Base-by-base conservation (phyloP, 1,139 yeast species). In the Blastobotrys persicus region DNA sequence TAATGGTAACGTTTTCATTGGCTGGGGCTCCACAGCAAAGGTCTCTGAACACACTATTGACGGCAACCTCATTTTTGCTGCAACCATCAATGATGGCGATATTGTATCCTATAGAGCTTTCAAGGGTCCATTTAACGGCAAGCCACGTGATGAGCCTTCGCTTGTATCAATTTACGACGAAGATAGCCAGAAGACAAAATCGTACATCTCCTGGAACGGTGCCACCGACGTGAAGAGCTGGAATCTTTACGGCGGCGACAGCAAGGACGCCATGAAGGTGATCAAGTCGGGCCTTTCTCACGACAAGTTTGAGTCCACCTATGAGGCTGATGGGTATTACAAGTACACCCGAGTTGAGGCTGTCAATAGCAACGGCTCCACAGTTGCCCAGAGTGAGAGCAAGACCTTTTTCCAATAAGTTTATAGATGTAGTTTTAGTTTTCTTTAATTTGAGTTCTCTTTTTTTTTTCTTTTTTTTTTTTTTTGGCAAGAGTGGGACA, bases 11-110 rank as follows among this genome's bases (percentile, higher is more conserved):
- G 73, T 68, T 17, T 49, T 72, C 31, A 72, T 70, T 11, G 68
- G 67, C 48, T 72, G 75, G 74, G 76, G 75, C 1, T 67, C 73
- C 4, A 66, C 60, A 31, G 74, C 74, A 16, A 71, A 72, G 2
- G 61, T 72, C 4, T 69, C 75, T 6, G 74, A 72, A 49, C 69
- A 59, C 47, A 60, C 64, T 48, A 43, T 51, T 6, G 54, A 66
- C 1, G 73, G 67, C 4, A 57, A 63, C n/a, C 55, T 67, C 6
- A 58, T 70, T n/a, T 71, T 71, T 60, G 69, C 68, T 50, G 73
- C 76, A 2, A 38, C 20, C n/a, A 33, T 39, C 19, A 39, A 45
- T 23, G 47, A 45, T 13, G 34, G 26, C 16, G 33, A 18, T 18
- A 12, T 18, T 4, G 26, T n/a, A 2, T 31, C 40, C 6, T 45